Percentiles rank a stretch among this genome's conserved stretches.
Conservation (phyloP, 441 rosid species). For the Syzygium syzygioides region DNA sequence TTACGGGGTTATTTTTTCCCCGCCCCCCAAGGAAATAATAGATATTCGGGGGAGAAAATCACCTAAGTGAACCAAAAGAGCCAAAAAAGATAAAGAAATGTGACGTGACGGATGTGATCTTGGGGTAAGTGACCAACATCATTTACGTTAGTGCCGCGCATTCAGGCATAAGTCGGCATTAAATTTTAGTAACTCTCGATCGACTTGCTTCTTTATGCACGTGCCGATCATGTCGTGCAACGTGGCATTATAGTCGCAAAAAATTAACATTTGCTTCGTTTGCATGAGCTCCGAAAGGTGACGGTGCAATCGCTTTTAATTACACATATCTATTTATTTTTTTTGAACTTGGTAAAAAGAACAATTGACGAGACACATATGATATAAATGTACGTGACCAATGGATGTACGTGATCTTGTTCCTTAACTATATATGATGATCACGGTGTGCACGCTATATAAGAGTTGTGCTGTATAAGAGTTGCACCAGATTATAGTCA, state of each 20-base stretch:
- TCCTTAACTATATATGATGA: neutral
- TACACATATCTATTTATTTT: neutral
- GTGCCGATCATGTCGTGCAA: fast-evolving
- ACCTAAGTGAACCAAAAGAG: neutral
- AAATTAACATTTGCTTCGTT: neutral
- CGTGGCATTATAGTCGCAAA: neutral
- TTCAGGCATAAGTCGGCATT: fast-evolving
- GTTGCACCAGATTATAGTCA: neutral
- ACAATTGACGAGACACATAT: neutral
- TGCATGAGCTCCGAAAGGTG: neutral
- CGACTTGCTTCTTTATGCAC: fast-evolving
- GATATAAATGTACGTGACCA: neutral
- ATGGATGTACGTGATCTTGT: neutral
- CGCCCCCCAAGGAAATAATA: neutral
- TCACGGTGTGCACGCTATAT: neutral
- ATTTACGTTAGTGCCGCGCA: fast-evolving
- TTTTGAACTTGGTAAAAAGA: neutral
- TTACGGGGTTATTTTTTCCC: neutral
- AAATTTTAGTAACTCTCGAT: neutral
- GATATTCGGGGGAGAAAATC: neutral
- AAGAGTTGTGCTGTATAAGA: neutral
- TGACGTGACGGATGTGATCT: neutral
- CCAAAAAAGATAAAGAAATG: neutral
- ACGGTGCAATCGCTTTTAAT: neutral
- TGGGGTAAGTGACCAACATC: neutral